Conservation (phyloP, 352 stramenopile genomes). For the Pythium chondricola region DNA sequence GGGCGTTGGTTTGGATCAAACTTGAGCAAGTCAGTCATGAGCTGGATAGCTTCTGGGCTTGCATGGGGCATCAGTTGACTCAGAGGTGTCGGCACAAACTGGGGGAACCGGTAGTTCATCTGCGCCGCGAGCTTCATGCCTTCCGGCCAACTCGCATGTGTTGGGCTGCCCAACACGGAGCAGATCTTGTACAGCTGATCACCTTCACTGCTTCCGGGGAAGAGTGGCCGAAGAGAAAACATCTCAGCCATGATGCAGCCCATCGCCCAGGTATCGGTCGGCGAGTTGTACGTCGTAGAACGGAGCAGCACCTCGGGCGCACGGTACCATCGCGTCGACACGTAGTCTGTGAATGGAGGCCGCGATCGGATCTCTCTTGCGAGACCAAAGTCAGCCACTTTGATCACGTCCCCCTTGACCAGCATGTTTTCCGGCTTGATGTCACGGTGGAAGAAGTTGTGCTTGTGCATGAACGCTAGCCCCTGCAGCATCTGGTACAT, state of each 20-base stretch:
- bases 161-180: conserved; percentile 92
- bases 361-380: conserved; percentile 89
- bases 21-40: conserved; percentile 91
- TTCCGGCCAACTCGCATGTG: conserved; percentile 88
- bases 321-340: conserved; percentile 98
- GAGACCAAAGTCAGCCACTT: conserved; percentile 99
- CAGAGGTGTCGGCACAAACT: conserved; percentile 90
- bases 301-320: conserved; percentile 96
- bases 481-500: conserved; percentile 98
- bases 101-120: conserved; percentile 95
- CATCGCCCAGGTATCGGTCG: conserved; percentile 97
- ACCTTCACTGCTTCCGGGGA: conserved; percentile 94
- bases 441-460: conserved; percentile 98
- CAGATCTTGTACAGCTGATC: conserved; percentile 98
- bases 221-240: conserved; percentile 94
- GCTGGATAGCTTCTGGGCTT: conserved; percentile 83
- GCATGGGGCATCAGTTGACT: conserved; percentile 88
- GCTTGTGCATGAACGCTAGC: conserved; percentile 97
- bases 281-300: conserved; percentile 93
- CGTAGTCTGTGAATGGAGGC: conserved; percentile 96
- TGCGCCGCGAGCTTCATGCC: conserved; percentile 92
- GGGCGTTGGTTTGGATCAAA: conserved; percentile 92
- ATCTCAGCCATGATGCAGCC: conserved; percentile 98
- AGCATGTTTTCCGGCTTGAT: conserved; percentile 99
- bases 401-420: conserved; percentile 92